These are phyloP conservation scores for Aspergillus sparsus DNA, from an alignment of 495 filamentous ascomycete species.

Conservation along the genomic window DNA sequence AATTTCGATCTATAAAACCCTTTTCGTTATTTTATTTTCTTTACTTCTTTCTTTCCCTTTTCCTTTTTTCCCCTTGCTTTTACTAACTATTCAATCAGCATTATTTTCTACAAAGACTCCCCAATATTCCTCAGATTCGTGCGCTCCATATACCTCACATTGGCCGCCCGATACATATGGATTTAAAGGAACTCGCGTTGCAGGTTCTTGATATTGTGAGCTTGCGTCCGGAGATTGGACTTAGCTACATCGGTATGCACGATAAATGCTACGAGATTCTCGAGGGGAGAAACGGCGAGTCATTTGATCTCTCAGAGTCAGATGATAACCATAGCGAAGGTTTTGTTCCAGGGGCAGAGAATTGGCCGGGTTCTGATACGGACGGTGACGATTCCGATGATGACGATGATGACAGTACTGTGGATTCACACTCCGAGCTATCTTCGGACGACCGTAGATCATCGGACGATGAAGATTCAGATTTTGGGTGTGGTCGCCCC, in stretches of 20 bases:
- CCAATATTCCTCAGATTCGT: constrained; percentile 70
- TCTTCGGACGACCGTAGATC: constrained; percentile 38
- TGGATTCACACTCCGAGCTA: constrained; percentile 46
- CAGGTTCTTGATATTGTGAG: constrained; percentile 85
- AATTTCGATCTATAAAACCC: neutral
- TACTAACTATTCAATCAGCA: constrained; percentile 56
- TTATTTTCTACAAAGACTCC: constrained; percentile 81
- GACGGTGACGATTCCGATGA: constrained; percentile 55
- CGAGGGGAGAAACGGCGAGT: constrained; percentile 61
- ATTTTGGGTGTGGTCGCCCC: constrained; percentile 50
- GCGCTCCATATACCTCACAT: constrained; percentile 80
- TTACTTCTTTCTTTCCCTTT: too few relatives aligned
- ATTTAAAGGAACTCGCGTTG: constrained; percentile 72
- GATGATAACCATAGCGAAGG: constrained; percentile 46
- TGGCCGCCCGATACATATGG: constrained; percentile 59
- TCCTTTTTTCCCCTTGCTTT: constrained; percentile 3
- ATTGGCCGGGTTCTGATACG: constrained; percentile 42
- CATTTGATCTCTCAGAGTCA: constrained; percentile 37
- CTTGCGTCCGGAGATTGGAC: constrained; percentile 78
- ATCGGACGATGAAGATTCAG: constrained; percentile 55
- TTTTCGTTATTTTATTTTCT: neutral
- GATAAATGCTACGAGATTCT: constrained; percentile 88
- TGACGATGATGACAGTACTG: constrained; percentile 33
- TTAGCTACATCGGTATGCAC: constrained; percentile 81
- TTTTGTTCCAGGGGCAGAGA: constrained; percentile 43